Percentiles rank a stretch among this genome's conserved stretches.
Conservation (phyloP, 2,329 filamentous ascomycete genomes). For the Acrocalymma vagum region DNA sequence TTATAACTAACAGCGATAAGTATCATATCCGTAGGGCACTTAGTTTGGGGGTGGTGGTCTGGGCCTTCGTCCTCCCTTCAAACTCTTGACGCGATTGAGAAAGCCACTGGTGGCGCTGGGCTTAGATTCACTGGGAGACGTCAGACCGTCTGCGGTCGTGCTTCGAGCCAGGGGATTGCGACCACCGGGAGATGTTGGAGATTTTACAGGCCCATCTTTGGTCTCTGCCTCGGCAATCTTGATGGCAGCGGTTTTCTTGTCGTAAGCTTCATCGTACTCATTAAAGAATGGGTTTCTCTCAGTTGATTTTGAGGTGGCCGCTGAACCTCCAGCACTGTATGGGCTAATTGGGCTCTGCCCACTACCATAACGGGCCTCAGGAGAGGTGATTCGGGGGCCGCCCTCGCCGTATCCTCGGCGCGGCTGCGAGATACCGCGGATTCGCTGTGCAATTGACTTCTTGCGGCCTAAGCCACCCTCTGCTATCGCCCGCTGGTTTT, state of each 20-base stretch:
- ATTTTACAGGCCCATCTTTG: constrained; percentile 23
- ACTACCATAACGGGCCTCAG: constrained; percentile 62
- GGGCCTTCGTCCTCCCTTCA: constrained; percentile 46
- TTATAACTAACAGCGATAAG: no score
- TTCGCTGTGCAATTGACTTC: constrained; percentile 92
- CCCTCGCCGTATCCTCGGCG: constrained; percentile 63
- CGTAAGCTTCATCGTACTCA: constrained; percentile 76
- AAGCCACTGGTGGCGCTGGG: constrained; percentile 33
- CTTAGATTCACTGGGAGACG: constrained; percentile 35
- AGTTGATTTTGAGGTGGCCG: constrained; percentile 43
- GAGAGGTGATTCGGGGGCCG: constrained; percentile 48
- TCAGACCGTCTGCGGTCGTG: constrained; percentile 41
- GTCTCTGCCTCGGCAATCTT: constrained; percentile 54
- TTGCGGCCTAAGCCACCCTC: constrained; percentile 75
- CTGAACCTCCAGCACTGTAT: constrained; percentile 50
- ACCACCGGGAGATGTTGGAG: constrained; percentile 36
- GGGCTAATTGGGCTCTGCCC: constrained; percentile 37
- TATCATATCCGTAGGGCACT: constrained; percentile 10
- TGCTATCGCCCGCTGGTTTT: constrained; percentile 58
- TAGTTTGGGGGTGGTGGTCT: constrained; percentile 45
- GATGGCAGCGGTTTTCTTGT: constrained; percentile 69
- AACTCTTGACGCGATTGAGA: constrained; percentile 47
- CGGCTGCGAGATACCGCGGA: constrained; percentile 83
- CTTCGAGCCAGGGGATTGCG: constrained; percentile 41
- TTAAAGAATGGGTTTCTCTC: constrained; percentile 81